phyloP scores from a whole-genome alignment of 2,329 filamentous ascomycete species.

The Colletotrichum shisoi region DNA sequence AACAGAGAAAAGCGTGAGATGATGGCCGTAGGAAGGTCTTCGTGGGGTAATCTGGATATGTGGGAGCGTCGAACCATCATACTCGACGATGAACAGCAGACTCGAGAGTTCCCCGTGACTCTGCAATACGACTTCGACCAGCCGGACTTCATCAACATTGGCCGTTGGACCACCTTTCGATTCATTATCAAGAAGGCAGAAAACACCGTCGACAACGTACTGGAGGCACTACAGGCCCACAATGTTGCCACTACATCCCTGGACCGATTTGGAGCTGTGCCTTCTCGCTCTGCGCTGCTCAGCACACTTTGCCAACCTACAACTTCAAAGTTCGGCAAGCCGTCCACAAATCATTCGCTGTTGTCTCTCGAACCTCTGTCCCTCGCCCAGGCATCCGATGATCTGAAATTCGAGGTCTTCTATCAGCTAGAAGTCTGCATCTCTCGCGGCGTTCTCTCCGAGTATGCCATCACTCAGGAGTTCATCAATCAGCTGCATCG shows the following conservation, averaged over 20 bases:
- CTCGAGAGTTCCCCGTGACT: conserved; percentile 50
- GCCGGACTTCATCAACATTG: conserved; percentile 57
- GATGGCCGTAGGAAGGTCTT: conserved; percentile 37
- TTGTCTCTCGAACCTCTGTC: neutral
- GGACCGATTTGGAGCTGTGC: conserved; percentile 53
- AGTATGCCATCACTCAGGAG: conserved; percentile 72
- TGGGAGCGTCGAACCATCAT: conserved; percentile 63
- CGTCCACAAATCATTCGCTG: neutral
- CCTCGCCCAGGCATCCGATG: neutral
- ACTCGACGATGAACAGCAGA: conserved; percentile 47
- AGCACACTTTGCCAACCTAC: neutral
- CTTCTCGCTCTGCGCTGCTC: conserved; percentile 24
- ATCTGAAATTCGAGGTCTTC: conserved; percentile 73
- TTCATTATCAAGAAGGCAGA: conserved; percentile 51
- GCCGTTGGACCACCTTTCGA: conserved; percentile 65
- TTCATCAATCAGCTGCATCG: conserved; percentile 72
- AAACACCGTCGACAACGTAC: conserved; percentile 53
- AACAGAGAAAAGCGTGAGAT: conserved; percentile 37
- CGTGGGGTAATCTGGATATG: conserved; percentile 54
- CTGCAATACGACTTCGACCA: conserved; percentile 50
- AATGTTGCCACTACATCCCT: conserved; percentile 67
- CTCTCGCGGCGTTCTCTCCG: conserved; percentile 78
- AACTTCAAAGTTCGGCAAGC: neutral
- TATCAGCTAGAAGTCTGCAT: conserved; percentile 95
- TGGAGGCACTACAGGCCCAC: conserved; percentile 70